Conservation (phyloP, 192 early-diverging fungal genomes). For the Coemansia sp. region DNA sequence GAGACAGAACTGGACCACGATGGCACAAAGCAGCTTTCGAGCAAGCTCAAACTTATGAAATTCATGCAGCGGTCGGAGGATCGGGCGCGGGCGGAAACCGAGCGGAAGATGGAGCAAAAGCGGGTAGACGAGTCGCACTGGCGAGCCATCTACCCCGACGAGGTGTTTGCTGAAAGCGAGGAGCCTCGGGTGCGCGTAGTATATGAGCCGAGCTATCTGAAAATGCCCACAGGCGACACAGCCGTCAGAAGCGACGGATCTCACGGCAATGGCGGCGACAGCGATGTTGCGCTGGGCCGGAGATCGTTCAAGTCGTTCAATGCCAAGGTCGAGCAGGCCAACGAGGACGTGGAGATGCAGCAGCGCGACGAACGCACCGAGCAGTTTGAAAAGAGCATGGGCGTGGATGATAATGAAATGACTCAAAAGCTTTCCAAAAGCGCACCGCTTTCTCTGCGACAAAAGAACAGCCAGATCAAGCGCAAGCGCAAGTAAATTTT, state of each 20-base stretch:
- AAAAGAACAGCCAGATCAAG: slow-evolving; percentile 24
- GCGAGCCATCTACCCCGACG: slow-evolving; percentile 32
- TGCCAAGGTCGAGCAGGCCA: slow-evolving; percentile 20
- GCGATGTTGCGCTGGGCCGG: slow-evolving; percentile 15
- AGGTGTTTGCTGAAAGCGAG: slow-evolving; percentile 18
- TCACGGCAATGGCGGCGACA: not conserved
- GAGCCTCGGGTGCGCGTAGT: slow-evolving; percentile 17
- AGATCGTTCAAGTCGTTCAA: slow-evolving; percentile 47
- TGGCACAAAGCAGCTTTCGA: slow-evolving; percentile 16
- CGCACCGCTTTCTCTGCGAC: slow-evolving; percentile 11
- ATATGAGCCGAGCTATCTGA: slow-evolving; percentile 47
- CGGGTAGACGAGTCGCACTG: slow-evolving; percentile 49
- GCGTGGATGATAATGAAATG: slow-evolving; percentile 18
- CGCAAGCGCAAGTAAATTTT: slow-evolving; percentile 19
- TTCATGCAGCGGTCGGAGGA: slow-evolving; percentile 52
- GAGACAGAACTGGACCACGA: not conserved
- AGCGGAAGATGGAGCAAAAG: slow-evolving; percentile 25
- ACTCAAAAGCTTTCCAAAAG: slow-evolving; percentile 12
- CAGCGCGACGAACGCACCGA: slow-evolving; percentile 9
- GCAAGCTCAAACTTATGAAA: slow-evolving; percentile 34
- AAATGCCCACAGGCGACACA: slow-evolving; percentile 28
- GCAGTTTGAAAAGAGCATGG: slow-evolving; percentile 8
- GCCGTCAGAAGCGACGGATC: slow-evolving; percentile 4
- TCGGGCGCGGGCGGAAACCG: slow-evolving; percentile 19
- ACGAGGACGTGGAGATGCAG: slow-evolving; percentile 12